phyloP scores from a whole-genome alignment of 2,329 filamentous ascomycete genomes.

The Fusarium haematococcum region DNA sequence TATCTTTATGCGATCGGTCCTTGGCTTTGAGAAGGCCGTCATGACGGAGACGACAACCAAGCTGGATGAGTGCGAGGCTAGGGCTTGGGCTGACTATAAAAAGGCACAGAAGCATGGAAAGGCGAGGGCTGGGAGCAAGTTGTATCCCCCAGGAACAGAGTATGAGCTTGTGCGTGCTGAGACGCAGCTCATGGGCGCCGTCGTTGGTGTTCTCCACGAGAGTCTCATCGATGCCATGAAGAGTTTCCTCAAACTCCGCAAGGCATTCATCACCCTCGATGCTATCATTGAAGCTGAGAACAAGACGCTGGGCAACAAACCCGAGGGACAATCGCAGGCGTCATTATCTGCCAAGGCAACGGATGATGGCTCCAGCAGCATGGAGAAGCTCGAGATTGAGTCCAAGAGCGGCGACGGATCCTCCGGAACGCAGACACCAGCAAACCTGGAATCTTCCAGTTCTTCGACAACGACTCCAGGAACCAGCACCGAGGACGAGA shows the following conservation, averaged over 20 bases:
- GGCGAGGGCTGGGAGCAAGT: slow-evolving; percentile 50
- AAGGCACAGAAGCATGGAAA: slow-evolving; percentile 74
- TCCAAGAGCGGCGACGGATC: slow-evolving; percentile 51
- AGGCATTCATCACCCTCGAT: slow-evolving; percentile 87
- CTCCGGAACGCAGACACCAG: slow-evolving; percentile 58
- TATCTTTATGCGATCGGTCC: slow-evolving; percentile 84
- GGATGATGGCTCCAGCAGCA: slow-evolving; percentile 46
- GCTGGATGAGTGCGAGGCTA: slow-evolving; percentile 80
- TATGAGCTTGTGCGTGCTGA: slow-evolving; percentile 87
- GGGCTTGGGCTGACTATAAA: slow-evolving; percentile 80
- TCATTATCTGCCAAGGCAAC: slow-evolving; percentile 13
- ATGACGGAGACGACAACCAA: slow-evolving; percentile 84
- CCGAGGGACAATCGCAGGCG: slow-evolving; percentile 7
- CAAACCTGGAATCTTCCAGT: slow-evolving; percentile 35
- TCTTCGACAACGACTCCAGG: slow-evolving; percentile 38
- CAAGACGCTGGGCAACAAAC: slow-evolving; percentile 51
- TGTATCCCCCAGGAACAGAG: slow-evolving; percentile 88
- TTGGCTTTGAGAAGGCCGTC: slow-evolving; percentile 92
- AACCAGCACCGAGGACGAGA: slow-evolving; percentile 25
- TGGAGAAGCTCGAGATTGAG: slow-evolving; percentile 49
- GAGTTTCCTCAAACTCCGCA: slow-evolving; percentile 92
- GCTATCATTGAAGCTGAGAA: slow-evolving; percentile 81
- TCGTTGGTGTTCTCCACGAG: slow-evolving; percentile 91
- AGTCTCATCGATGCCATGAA: slow-evolving; percentile 91
- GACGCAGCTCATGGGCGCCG: slow-evolving; percentile 88